Conservation (phyloP, 169 alveolate species). For the Plasmodium sp. region DNA sequence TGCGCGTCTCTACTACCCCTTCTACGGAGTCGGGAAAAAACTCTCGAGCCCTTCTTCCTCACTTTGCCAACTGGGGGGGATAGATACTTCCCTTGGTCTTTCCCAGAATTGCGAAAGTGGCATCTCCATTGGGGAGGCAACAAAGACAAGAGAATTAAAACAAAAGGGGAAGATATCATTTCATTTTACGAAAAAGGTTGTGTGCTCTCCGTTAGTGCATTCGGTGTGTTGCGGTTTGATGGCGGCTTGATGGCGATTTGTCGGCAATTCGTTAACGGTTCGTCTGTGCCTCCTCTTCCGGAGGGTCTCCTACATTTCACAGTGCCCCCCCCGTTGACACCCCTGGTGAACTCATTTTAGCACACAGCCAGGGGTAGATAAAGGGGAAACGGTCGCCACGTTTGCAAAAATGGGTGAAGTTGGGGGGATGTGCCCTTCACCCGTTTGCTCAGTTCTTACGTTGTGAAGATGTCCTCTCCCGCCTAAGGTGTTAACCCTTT, state of each 20-base stretch:
- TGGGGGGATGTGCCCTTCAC: neutral
- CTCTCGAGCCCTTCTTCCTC: neutral
- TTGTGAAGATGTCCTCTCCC: neutral
- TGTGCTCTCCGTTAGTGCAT: neutral
- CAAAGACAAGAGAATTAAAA: constrained; percentile 1
- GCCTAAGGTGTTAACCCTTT: neutral
- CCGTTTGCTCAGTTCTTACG: neutral
- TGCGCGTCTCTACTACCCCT: neutral
- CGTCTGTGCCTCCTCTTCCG: neutral
- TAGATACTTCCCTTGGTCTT: neutral
- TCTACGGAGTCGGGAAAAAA: neutral
- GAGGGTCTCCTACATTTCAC: neutral
- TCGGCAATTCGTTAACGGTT: neutral
- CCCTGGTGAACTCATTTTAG: neutral
- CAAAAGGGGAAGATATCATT: constrained; percentile 33
- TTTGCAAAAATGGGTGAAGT: neutral
- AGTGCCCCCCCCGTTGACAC: neutral
- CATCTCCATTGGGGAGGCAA: neutral
- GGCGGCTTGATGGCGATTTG: neutral
- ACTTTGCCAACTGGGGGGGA: neutral
- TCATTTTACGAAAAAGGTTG: constrained; percentile 8
- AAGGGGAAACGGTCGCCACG: neutral
- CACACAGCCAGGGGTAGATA: neutral
- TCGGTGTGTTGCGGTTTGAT: too few species aligned
- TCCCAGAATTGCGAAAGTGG: constrained; percentile 1